Conservation (phyloP, 2,329 filamentous ascomycete species). For the Aspergillus uvarum region DNA sequence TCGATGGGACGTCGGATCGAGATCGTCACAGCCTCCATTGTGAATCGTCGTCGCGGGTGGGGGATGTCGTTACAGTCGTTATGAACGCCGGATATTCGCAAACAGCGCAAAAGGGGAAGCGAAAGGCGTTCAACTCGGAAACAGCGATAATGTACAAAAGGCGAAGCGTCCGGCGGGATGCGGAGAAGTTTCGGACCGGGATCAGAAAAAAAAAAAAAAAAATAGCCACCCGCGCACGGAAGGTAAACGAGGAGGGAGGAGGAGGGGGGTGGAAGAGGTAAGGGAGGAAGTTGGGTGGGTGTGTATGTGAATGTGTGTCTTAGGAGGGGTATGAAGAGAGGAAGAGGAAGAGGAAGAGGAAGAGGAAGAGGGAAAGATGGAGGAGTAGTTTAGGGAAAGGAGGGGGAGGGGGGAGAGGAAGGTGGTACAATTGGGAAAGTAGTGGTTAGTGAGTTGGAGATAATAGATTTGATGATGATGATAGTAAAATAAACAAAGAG, state of each 20-base stretch:
- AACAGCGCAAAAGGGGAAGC: constrained; percentile 15
- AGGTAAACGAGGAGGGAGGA: constrained; percentile 11
- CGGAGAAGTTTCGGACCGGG: constrained; percentile 3
- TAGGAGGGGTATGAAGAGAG: constrained; percentile 17
- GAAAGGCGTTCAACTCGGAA: constrained; percentile 2
- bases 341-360: constrained; percentile 12
- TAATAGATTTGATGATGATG: background rate
- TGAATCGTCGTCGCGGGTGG: constrained; percentile 9
- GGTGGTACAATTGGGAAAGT: constrained; percentile 2
- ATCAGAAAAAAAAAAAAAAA: constrained; percentile 1
- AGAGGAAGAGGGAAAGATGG: constrained; percentile 11
- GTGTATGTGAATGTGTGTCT: background rate
- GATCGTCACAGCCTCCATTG: constrained; percentile 29
- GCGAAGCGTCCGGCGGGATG: constrained; percentile 1
- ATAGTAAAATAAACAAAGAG: constrained; percentile 13
- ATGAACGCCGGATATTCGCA: constrained; percentile 16
- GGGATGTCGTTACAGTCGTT: constrained; percentile 22
- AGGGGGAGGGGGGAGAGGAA: constrained; percentile 1
- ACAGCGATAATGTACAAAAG: constrained; percentile 19
- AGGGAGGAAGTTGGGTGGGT: constrained; percentile 4
- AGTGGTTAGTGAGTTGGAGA: constrained; percentile 1
- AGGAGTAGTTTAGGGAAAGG: background rate
- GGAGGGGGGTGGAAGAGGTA: constrained; percentile 14
- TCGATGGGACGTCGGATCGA: constrained; percentile 27
- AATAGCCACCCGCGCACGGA: constrained; percentile 17